Conservation (phyloP, 2,329 filamentous ascomycete species). For the Stagonosporopsis vannaccii region DNA sequence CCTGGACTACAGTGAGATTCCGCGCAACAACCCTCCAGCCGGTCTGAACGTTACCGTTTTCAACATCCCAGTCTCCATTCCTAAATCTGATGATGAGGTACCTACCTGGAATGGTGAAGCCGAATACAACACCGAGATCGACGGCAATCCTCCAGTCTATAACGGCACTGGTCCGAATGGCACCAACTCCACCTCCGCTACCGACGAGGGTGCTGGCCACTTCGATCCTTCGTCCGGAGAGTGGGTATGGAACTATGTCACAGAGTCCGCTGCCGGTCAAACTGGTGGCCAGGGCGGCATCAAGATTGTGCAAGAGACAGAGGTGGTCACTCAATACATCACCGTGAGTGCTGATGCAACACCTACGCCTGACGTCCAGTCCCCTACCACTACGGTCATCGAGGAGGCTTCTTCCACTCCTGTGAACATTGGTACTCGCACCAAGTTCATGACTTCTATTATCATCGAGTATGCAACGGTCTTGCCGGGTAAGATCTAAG, state of each 20-base stretch:
- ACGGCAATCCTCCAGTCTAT: conserved; percentile 36
- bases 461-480: conserved; percentile 28
- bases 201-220: conserved; percentile 14
- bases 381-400: conserved; percentile 54
- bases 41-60: conserved; percentile 43
- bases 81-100: conserved; percentile 34
- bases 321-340: conserved; percentile 15
- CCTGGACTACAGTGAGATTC: conserved; percentile 39
- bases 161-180: conserved; percentile 26
- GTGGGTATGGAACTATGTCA: conserved; percentile 28
- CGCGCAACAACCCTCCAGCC: conserved; percentile 32
- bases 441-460: conserved; percentile 25
- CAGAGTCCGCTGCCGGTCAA: conserved; percentile 3
- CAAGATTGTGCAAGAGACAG: conserved; percentile 8
- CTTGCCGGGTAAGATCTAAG: conserved; percentile 9
- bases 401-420: conserved; percentile 8
- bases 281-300: neutral
- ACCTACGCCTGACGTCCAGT: conserved; percentile 39
- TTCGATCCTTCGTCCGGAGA: conserved; percentile 22
- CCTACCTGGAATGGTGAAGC: conserved; percentile 33
- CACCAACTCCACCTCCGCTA: conserved; percentile 23
- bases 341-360: conserved; percentile 11
- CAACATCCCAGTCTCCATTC: conserved; percentile 35
- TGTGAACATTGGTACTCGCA: conserved; percentile 15
- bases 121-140: conserved; percentile 35